Evolutionary conservation across 768 basidiomycete genomes (phyloP).

Genomic region (Rhodotorula paludigena): DNA sequence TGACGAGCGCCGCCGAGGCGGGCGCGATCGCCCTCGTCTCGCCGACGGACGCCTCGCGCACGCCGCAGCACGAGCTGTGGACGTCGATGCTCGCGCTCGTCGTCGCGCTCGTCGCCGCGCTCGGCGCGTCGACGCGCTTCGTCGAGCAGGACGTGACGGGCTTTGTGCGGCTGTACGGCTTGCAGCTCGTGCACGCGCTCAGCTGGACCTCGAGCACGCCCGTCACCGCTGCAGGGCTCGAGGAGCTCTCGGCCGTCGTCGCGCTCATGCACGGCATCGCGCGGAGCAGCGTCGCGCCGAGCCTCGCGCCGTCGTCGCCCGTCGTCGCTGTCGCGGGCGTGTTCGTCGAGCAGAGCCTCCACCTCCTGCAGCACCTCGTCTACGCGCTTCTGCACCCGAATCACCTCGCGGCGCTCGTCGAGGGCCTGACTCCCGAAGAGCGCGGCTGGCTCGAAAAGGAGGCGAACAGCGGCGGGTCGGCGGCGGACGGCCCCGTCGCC

Average conservation of each 20-base stretch:
- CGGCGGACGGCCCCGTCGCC: slow-evolving; percentile 66
- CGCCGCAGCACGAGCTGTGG: slow-evolving; percentile 64
- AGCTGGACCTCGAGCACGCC: slow-evolving; percentile 76
- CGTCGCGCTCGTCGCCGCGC: slow-evolving; percentile 65
- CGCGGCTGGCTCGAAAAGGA: slow-evolving; percentile 65
- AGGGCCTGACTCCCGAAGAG: slow-evolving; percentile 73
- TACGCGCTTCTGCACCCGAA: slow-evolving; percentile 88
- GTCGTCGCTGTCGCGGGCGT: slow-evolving; percentile 56
- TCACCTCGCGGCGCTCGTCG: slow-evolving; percentile 72
- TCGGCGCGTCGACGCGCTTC: slow-evolving; percentile 59
- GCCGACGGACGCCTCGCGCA: slow-evolving; percentile 55
- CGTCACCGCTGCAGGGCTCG: slow-evolving; percentile 68
- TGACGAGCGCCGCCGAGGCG: slow-evolving; percentile 68
- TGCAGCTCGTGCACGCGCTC: slow-evolving; percentile 69
- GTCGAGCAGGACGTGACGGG: slow-evolving; percentile 81
- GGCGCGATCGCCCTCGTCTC: slow-evolving; percentile 65
- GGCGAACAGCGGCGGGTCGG: slow-evolving; percentile 46
- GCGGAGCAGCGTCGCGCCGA: slow-evolving; percentile 37
- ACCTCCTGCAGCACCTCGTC: slow-evolving; percentile 74
- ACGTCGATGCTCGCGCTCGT: slow-evolving; percentile 78
- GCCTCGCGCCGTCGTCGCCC: slow-evolving; percentile 65
- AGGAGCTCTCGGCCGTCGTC: slow-evolving; percentile 76
- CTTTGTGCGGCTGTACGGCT: slow-evolving; percentile 75
- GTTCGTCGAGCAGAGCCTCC: slow-evolving; percentile 53
- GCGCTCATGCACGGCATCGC: slow-evolving; percentile 58